phyloP scores from a whole-genome alignment of 257 asterid genomes.

The Solanum stenotomum region DNA sequence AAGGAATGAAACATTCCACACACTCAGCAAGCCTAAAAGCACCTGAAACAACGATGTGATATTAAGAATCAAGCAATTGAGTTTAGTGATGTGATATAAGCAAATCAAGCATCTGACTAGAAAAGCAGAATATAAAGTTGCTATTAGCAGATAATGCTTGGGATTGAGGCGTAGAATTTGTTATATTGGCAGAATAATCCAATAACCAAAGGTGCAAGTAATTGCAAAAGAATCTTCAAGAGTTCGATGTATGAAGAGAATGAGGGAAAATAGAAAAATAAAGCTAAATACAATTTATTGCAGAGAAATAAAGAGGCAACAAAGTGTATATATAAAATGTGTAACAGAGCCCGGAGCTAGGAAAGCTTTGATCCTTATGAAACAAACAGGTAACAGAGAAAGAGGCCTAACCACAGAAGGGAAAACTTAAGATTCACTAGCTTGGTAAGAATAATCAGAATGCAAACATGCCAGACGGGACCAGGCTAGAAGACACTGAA shows the following conservation, averaged over 20 bases:
- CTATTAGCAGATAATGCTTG: background rate
- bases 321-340: background rate
- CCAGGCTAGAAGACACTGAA: background rate
- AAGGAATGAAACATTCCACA: conserved; percentile 96
- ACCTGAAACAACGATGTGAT: conserved; percentile 44
- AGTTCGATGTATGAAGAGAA: background rate
- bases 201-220: background rate
- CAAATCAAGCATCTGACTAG: background rate
- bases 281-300: background rate
- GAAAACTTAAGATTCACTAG: background rate
- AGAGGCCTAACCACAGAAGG: background rate
- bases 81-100: background rate
- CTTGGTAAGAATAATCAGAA: background rate
- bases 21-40: conserved; percentile 84
- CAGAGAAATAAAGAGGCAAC: background rate
- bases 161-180: background rate
- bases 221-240: background rate
- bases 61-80: background rate
- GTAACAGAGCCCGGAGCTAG: background rate
- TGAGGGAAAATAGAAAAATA: background rate
- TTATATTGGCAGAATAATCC: background rate
- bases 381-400: background rate
- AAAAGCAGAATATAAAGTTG: background rate
- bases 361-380: background rate
- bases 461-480: background rate